phyloP scores from a whole-genome alignment of 768 basidiomycete species.

The Punctularia strigosozonata region DNA sequence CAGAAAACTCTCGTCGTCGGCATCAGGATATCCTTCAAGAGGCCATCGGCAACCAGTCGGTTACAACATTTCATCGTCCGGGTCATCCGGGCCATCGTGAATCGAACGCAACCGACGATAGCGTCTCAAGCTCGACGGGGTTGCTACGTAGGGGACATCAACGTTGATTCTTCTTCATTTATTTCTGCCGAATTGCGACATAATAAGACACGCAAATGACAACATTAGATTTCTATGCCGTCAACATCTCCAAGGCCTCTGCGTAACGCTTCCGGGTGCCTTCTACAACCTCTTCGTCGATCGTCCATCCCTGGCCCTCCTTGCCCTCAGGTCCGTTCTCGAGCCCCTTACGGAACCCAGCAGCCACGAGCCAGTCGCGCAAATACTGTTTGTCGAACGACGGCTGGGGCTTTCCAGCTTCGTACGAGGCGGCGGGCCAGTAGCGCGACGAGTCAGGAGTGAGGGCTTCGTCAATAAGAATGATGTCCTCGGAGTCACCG shows the following conservation, averaged over 20 bases:
- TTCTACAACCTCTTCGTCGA: conserved; percentile 62
- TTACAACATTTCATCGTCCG: too few relatives aligned
- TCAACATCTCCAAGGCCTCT: conserved; percentile 60
- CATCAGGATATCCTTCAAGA: too few relatives aligned
- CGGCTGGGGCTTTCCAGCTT: conserved; percentile 63
- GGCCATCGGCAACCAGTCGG: too few relatives aligned
- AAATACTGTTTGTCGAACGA: conserved; percentile 98
- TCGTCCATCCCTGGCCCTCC: conserved; percentile 64
- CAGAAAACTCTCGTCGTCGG: too few relatives aligned
- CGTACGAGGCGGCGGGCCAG: conserved; percentile 76
- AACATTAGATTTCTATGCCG: conserved; percentile 11
- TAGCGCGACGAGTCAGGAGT: conserved; percentile 97
- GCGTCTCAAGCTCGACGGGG: too few relatives aligned
- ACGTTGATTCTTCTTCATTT: too few relatives aligned
- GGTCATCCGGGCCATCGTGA: too few relatives aligned
- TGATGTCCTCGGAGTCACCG: conserved; percentile 32
- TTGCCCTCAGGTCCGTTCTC: conserved; percentile 60
- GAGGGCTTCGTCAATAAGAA: conserved; percentile 92
- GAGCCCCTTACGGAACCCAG: conserved; percentile 69
- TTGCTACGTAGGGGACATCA: too few relatives aligned
- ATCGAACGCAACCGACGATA: too few relatives aligned
- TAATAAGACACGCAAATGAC: too few relatives aligned
- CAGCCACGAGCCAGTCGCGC: conserved; percentile 72
- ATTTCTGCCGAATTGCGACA: too few relatives aligned
- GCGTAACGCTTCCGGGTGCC: conserved; percentile 72